A percentile compares a stretch with the other conserved stretches of the same genome.
Evolutionary conservation across 129 eudicot species (phyloP).

Genomic region (Helianthus tuberosus): DNA sequence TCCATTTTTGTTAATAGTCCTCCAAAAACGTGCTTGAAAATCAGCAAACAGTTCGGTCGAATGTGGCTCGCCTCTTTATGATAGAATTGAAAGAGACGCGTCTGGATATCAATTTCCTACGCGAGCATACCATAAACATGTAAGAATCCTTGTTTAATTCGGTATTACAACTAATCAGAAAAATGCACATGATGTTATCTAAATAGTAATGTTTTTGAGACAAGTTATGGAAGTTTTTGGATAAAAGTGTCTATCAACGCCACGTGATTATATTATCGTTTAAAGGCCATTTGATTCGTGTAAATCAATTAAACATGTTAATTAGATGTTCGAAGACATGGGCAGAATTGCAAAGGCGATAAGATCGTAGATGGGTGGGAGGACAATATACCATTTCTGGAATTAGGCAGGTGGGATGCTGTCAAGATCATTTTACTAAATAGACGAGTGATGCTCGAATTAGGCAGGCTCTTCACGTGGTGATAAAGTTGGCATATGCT

Average conservation of each 20-base stretch:
- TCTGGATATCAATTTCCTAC: constrained; percentile 22
- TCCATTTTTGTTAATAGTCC: constrained; percentile 25
- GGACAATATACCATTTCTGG: constrained; percentile 12
- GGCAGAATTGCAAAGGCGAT: constrained; percentile 14
- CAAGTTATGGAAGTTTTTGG: constrained; percentile 10
- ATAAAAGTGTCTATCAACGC: neutral
- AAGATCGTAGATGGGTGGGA: constrained; percentile 11
- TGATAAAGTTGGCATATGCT: constrained; percentile 34
- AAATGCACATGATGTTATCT: constrained; percentile 19
- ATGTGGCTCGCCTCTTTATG: neutral
- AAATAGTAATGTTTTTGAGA: neutral
- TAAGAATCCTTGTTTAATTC: constrained; percentile 17
- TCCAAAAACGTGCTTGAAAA: constrained; percentile 10
- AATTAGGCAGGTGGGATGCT: constrained; percentile 31
- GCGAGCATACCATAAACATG: constrained; percentile 26
- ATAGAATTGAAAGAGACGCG: constrained; percentile 1
- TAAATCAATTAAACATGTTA: constrained; percentile 17
- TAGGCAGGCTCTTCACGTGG: constrained; percentile 37
- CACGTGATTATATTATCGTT: constrained; percentile 3
- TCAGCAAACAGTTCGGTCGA: constrained; percentile 17
- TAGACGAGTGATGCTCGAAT: constrained; percentile 15
- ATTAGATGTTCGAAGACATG: constrained; percentile 16
- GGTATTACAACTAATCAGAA: constrained; percentile 17
- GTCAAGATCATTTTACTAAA: constrained; percentile 23
- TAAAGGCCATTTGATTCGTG: neutral